Evolutionary conservation across 169 alveolate genomes (phyloP).

Genomic region (Plasmodium sp.): DNA sequence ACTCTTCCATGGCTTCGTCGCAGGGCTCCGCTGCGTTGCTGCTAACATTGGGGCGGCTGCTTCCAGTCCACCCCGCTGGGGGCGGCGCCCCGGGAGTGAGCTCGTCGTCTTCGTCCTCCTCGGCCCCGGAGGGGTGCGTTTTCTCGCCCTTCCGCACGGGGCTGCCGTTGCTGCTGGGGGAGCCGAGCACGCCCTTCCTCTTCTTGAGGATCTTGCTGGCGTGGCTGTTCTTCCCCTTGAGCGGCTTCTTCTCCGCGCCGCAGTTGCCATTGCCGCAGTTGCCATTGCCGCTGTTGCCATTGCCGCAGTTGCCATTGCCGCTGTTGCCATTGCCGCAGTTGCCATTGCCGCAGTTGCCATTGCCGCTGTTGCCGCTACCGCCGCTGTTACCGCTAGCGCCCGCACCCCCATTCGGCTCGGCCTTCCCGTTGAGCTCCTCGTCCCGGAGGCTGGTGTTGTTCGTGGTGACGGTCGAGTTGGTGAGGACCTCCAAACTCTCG

Average conservation of each 20-base stretch:
- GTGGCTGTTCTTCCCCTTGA: background rate
- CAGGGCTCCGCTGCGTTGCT: background rate
- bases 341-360: background rate
- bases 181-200: constrained; percentile 15
- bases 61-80: background rate
- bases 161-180: background rate
- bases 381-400: background rate
- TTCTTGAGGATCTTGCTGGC: constrained; percentile 14
- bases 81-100: background rate
- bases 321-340: background rate
- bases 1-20: constrained; percentile 4
- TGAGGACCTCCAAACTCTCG: constrained; percentile 6
- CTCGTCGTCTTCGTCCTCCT: constrained; percentile 17
- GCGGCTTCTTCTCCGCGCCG: background rate
- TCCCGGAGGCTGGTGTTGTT: constrained; percentile 26
- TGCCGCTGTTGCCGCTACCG: background rate
- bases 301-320: too few species aligned
- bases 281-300: too few species aligned
- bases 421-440: constrained; percentile 36
- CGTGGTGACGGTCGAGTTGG: constrained; percentile 28
- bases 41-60: background rate
- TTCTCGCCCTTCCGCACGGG: constrained; percentile 8
- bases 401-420: background rate
- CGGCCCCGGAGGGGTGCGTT: constrained; percentile 4
- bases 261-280: background rate